Base-by-base conservation (phyloP, 129 eudicot species). In the Mikania micrantha region DNA sequence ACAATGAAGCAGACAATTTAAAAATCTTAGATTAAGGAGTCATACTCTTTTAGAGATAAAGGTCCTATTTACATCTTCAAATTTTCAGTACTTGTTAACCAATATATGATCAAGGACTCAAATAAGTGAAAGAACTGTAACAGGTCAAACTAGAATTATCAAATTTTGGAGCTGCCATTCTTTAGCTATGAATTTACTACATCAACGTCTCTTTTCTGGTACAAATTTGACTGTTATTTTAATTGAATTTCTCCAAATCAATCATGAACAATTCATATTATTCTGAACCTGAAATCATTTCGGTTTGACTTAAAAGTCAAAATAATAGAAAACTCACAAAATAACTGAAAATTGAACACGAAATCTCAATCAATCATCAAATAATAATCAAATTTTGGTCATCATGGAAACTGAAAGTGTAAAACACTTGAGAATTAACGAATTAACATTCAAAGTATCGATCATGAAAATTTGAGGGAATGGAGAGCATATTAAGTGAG, bases 391-490 rank as follows among this genome's bases (percentile, higher is more conserved):
- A 65, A 48, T 11, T 52, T 25, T n/a, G n/a, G n/a, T n/a, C n/a
- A 57, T 17, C 67, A 50, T 32, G 54, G 62, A 72, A 44, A 34
- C n/a, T n/a, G n/a, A n/a, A n/a, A n/a, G n/a, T n/a, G 29, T 31
- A 35, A 5, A 53, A 32, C 15, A n/a, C 58, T 22, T 39, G n/a
- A 13, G 28, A 38, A 2, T 16, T 65, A 15, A 47, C 35, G 17
- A 40, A 44, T 5, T 64, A 17, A 4, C 12, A 54, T 42, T 7
- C 5, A 17, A 28, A 76, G 45, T 29, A 41, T 3, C 28, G 20
- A 52, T 28, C 7, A n/a, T 72, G 53, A 39, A 70, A 39, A 1
- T 22, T 64, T 25, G 54, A 73, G 39, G 69, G 49, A 63, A 49
- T 63, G 36, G 35, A 16, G 41, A 62, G 69, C 38, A 34, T 20